These are phyloP conservation scores for Beauveria varroae DNA, from an alignment of 2,329 filamentous ascomycete species.

Conservation along the genomic window DNA sequence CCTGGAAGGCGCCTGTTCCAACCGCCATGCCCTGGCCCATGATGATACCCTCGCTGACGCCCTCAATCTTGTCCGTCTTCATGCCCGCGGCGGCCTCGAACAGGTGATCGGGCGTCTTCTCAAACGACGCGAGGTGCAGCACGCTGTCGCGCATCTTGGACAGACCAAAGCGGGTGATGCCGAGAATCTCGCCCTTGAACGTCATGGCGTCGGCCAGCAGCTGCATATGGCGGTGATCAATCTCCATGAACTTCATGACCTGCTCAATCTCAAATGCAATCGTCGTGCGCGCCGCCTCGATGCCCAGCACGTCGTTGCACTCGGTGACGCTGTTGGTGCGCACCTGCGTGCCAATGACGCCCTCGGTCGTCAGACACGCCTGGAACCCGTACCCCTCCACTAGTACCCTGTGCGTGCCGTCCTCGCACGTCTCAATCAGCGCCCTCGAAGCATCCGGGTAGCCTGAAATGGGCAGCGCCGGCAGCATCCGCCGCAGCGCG, in stretches of 20 bases:
- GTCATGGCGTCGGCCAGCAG: slow-evolving; percentile 97
- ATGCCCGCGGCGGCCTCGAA: slow-evolving; percentile 91
- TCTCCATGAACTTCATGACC: slow-evolving; percentile 92
- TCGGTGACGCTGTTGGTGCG: slow-evolving; percentile 88
- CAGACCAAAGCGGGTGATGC: slow-evolving; percentile 92
- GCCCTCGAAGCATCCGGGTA: slow-evolving; percentile 80
- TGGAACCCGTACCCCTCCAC: slow-evolving; percentile 93
- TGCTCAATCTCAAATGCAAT: slow-evolving; percentile 81
- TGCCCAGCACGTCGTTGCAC: slow-evolving; percentile 76
- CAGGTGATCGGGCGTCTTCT: slow-evolving; percentile 95
- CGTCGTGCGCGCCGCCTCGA: slow-evolving; percentile 84
- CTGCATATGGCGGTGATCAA: slow-evolving; percentile 97
- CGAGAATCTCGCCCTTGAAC: slow-evolving; percentile 93
- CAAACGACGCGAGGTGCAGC: slow-evolving; percentile 88
- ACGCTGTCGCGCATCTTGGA: slow-evolving; percentile 95
- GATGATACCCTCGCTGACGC: slow-evolving; percentile 94
- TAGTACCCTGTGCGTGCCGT: slow-evolving; percentile 62
- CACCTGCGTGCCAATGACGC: slow-evolving; percentile 70
- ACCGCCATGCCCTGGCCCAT: slow-evolving; percentile 93
- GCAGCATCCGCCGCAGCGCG: slow-evolving; percentile 73
- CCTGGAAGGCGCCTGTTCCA: slow-evolving; percentile 87
- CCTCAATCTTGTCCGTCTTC: slow-evolving; percentile 87
- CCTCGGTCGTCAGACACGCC: slow-evolving; percentile 87
- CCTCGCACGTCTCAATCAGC: slow-evolving; percentile 76
- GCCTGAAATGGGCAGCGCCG: slow-evolving; percentile 78